Evolutionary conservation across 495 filamentous ascomycete species (phyloP).

Genomic region (Lepidopterella palustris): DNA sequence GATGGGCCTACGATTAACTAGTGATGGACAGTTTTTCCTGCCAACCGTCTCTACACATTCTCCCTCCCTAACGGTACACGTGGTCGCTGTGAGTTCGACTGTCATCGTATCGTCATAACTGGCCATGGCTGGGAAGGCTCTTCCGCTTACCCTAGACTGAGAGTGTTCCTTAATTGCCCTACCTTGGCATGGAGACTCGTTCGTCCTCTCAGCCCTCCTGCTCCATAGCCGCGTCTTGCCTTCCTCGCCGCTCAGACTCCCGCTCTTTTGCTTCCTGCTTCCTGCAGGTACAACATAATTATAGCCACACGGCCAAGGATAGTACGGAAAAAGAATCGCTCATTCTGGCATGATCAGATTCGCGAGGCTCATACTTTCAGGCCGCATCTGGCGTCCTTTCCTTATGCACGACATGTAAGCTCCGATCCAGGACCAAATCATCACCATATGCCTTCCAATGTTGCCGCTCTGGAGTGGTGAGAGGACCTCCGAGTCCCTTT

Average conservation of each 20-base stretch:
- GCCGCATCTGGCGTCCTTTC: background rate
- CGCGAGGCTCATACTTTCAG: background rate
- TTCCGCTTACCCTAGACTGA: no score
- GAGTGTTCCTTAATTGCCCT: no score
- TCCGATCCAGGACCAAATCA: background rate
- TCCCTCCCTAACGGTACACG: no score
- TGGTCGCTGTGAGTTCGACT: no score
- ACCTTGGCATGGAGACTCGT: no score
- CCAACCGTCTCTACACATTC: no score
- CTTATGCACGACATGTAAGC: background rate
- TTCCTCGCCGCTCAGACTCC: background rate
- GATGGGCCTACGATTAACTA: no score
- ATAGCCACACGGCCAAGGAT: background rate
- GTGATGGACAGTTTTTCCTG: no score
- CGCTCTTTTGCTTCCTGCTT: background rate
- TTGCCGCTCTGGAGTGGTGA: background rate
- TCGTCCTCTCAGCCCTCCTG: background rate
- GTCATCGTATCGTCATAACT: no score
- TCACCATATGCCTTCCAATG: background rate
- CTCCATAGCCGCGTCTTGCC: background rate
- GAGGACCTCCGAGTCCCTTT: background rate
- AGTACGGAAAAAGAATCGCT: background rate
- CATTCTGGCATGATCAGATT: background rate
- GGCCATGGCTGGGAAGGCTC: no score
- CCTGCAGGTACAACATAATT: background rate